Base-by-base conservation (phyloP, 768 basidiomycete species). In the Fibroporia radiculosa region DNA sequence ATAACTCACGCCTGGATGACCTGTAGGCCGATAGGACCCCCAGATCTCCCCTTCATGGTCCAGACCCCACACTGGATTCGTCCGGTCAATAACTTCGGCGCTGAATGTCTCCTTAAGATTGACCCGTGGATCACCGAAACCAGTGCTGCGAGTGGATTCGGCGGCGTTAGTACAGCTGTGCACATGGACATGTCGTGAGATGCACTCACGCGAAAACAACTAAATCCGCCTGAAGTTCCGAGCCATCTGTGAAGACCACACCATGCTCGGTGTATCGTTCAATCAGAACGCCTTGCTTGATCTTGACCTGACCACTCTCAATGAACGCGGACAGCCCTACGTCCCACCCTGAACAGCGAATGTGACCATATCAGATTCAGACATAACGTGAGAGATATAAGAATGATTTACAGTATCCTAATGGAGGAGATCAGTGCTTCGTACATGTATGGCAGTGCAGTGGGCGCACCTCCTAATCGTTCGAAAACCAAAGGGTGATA, bases 1-100 rank as follows among this genome's bases (percentile, higher is more conserved):
- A 16, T 14, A 16, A 57, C 63, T 42, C 40, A 69, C 69, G 1
- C 67, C 70, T 23, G 69, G 70, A 50, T 70, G 66, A 2, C 72
- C 72, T 2, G 66, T 62, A 4, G 67, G 69, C 7, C 65, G 58
- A 45, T 66, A 72, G 38, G 60, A 52, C 4, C 64, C 66, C 27
- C 49, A 51, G 2, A 66, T 25, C 42, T 72, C 71, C 0, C 67
- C 68, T 46, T 71, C 70, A n/a, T 60, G 57, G 45, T 74, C 67
- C 7, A 71, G 31, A 1, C 70, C 69, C 64, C 66, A 69, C 1
- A 69, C 51, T 1, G 45, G n/a, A 44, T 52, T 51, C 6, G 64
- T 66, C 14, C 52, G 43, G 16, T 59, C 57, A 6, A 67, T 61
- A 4, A 61, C 51, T 14, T 64, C 62, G 26, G 64, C 59, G 6